These are phyloP conservation scores for Xerocomus brunneocitrinus DNA, from an alignment of 768 basidiomycete genomes.

Conservation along the genomic window DNA sequence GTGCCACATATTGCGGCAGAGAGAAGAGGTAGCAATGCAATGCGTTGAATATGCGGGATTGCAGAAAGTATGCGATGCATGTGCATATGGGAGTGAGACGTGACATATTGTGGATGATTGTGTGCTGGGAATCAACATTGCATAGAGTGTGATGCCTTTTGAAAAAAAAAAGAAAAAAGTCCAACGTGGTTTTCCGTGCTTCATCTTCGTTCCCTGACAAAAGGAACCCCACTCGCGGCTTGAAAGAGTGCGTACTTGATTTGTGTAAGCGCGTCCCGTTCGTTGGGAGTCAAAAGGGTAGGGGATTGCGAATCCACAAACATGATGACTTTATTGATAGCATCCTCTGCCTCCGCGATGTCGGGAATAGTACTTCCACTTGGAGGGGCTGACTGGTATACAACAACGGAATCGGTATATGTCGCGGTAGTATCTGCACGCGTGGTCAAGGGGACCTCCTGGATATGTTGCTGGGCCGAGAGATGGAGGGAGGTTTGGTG, in stretches of 20 bases:
- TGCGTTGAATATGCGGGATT: constrained; percentile 24
- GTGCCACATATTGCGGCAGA: constrained; percentile 14
- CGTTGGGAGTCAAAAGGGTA: constrained; percentile 29
- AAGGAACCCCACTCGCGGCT: constrained; percentile 35
- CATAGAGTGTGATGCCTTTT: constrained; percentile 18
- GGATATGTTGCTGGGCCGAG: constrained; percentile 28
- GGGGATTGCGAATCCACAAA: constrained; percentile 45
- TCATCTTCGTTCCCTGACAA: constrained; percentile 32
- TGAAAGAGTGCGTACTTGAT: constrained; percentile 55
- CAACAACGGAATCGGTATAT: constrained; percentile 28
- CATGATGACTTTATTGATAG: constrained; percentile 49
- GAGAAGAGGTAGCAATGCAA: constrained; percentile 11
- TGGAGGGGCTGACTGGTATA: constrained; percentile 32
- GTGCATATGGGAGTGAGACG: constrained; percentile 16
- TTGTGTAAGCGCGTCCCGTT: constrained; percentile 39
- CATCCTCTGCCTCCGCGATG: constrained; percentile 48
- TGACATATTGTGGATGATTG: constrained; percentile 6
- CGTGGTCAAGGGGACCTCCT: constrained; percentile 26
- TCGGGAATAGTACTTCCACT: constrained; percentile 35
- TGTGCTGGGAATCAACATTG: constrained; percentile 12
- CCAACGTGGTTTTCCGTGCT: not conserved
- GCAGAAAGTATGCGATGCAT: constrained; percentile 21
- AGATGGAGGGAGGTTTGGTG: constrained; percentile 28
- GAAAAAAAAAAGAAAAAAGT: constrained; percentile 13
- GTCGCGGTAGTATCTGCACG: constrained; percentile 21